Evolutionary conservation across 495 filamentous ascomycete genomes (phyloP).

Genomic region (Hypoxylon perforatum): DNA sequence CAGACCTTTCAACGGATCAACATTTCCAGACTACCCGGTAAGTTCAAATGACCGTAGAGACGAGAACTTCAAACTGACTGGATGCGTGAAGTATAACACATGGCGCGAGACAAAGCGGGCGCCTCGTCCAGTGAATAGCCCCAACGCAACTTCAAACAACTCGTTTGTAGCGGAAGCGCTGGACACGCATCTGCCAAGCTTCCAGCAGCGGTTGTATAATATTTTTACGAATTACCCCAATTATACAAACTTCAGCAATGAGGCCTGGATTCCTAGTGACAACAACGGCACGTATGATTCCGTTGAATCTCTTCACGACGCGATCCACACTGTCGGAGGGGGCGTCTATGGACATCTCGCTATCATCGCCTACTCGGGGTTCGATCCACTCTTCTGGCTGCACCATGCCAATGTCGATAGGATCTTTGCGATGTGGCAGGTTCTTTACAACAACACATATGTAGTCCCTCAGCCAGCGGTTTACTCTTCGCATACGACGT

Average conservation of each 20-base stretch:
- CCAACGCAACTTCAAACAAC: slow-evolving; percentile 63
- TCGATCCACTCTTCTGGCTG: slow-evolving; percentile 80
- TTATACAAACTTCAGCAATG: slow-evolving; percentile 69
- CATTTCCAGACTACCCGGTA: slow-evolving; percentile 58
- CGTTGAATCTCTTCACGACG: slow-evolving; percentile 73
- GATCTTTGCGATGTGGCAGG: slow-evolving; percentile 78
- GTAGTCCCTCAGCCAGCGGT: slow-evolving; percentile 60
- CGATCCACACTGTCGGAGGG: slow-evolving; percentile 69
- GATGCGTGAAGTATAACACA: slow-evolving; percentile 50
- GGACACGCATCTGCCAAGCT: slow-evolving; percentile 56
- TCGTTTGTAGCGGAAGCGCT: slow-evolving; percentile 59
- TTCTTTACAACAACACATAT: slow-evolving; percentile 67
- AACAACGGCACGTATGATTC: slow-evolving; percentile 61
- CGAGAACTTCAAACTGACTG: slow-evolving; percentile 26
- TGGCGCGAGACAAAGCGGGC: slow-evolving; percentile 63
- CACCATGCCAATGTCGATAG: slow-evolving; percentile 76
- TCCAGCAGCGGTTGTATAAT: slow-evolving; percentile 67
- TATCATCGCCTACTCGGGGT: slow-evolving; percentile 71
- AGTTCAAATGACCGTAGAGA: slow-evolving; percentile 25
- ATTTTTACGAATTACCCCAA: slow-evolving; percentile 68
- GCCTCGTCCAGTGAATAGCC: slow-evolving; percentile 53
- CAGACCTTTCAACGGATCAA: slow-evolving; percentile 60
- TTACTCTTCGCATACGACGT: slow-evolving; percentile 63
- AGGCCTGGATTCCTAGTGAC: slow-evolving; percentile 56
- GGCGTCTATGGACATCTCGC: slow-evolving; percentile 71